These are phyloP conservation scores for Aegilops bicornis DNA, from an alignment of 176 grass and related monocot genomes.

Conservation along the genomic window DNA sequence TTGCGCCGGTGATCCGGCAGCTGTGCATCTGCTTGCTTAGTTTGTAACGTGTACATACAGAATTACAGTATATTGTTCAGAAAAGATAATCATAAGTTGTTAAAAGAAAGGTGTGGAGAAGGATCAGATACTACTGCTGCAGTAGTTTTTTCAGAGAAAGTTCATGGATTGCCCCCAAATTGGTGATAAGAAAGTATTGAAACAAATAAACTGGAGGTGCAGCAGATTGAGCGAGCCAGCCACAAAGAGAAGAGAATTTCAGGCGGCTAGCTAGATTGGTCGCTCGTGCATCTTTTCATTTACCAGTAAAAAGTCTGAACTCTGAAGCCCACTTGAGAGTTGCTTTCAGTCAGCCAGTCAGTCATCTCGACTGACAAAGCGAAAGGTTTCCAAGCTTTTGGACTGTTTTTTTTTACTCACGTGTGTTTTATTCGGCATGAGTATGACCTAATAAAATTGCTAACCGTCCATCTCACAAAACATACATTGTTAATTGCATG, in stretches of 20 bases:
- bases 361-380: background rate
- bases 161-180: background rate
- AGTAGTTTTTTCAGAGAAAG: too few relatives aligned
- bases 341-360: background rate
- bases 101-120: too few relatives aligned
- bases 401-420: background rate
- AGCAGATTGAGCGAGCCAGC: too few relatives aligned
- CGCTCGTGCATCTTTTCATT: background rate
- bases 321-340: background rate
- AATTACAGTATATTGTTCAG: background rate
- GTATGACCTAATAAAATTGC: background rate
- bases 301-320: background rate
- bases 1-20: background rate
- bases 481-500: background rate
- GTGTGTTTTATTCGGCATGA: too few relatives aligned
- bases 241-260: too few relatives aligned
- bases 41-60: background rate
- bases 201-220: too few relatives aligned
- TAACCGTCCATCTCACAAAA: background rate
- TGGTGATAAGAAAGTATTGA: background rate
- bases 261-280: background rate
- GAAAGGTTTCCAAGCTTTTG: background rate
- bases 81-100: too few relatives aligned
- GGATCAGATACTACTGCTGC: background rate
- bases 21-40: too few relatives aligned